These are phyloP conservation scores for Leishmania amazonensis DNA, from an alignment of 208 protist genomes.

Conservation along the genomic window DNA sequence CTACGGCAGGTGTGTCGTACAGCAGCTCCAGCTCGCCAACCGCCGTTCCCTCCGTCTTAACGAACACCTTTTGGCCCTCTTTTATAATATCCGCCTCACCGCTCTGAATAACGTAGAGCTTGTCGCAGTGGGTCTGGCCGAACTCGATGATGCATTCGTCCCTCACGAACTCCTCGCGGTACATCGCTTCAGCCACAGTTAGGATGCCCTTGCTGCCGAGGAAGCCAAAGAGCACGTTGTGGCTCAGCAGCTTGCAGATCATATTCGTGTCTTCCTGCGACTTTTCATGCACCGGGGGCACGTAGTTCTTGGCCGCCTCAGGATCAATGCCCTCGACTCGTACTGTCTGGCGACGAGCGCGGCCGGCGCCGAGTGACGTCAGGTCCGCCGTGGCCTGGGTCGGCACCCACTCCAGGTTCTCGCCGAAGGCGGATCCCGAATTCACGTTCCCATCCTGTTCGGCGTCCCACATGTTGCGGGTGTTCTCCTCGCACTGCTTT, in stretches of 20 bases:
- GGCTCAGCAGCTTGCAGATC: constrained; percentile 76
- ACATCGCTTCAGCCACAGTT: constrained; percentile 81
- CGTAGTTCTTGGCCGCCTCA: constrained; percentile 84
- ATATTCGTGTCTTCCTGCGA: constrained; percentile 72
- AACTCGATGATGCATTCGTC: constrained; percentile 82
- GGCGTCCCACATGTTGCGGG: constrained; percentile 66
- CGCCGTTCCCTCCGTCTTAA: constrained; percentile 86
- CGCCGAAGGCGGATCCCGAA: constrained; percentile 59
- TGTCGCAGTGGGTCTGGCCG: constrained; percentile 71
- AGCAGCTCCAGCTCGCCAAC: constrained; percentile 92
- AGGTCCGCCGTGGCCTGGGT: constrained; percentile 65
- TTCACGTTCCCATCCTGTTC: constrained; percentile 25
- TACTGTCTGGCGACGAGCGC: constrained; percentile 80
- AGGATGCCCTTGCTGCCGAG: constrained; percentile 70
- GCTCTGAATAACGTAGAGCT: constrained; percentile 88
- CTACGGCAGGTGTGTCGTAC: constrained; percentile 87
- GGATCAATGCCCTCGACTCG: constrained; percentile 79
- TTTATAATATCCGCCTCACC: constrained; percentile 88
- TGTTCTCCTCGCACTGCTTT: constrained; percentile 89
- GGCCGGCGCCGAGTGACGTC: constrained; percentile 69
- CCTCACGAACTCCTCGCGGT: constrained; percentile 68
- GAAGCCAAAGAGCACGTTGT: constrained; percentile 90
- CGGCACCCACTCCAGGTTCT: constrained; percentile 69
- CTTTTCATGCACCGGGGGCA: constrained; percentile 77
- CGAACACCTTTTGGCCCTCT: constrained; percentile 88